A percentile compares a stretch with the other conserved stretches of the same genome.
Evolutionary conservation across 225 moss, liverwort and hornwort genomes (phyloP).

Genomic region (Antitrichia curtipendula): DNA sequence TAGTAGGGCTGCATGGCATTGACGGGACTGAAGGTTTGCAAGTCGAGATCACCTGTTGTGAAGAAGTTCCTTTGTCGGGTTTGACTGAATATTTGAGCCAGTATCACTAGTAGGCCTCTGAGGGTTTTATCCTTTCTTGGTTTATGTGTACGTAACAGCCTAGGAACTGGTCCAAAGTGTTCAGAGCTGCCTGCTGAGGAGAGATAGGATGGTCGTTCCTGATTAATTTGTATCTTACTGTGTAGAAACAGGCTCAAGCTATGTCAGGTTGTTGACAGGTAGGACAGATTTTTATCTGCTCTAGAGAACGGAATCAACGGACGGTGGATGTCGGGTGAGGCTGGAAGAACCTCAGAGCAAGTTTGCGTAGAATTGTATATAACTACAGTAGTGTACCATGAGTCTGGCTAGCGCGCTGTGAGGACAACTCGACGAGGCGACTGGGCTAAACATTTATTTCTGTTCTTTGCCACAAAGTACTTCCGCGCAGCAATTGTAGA

Average conservation of each 20-base stretch:
- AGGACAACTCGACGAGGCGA: conserved; percentile 13
- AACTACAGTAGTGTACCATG: conserved; percentile 51
- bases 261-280: conserved; percentile 21
- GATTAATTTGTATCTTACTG: conserved; percentile 22
- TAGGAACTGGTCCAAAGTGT: not conserved
- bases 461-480: conserved; percentile 22
- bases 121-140: not conserved
- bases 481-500: conserved; percentile 33
- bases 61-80: not conserved
- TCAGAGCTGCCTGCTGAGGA: not conserved
- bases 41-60: not conserved
- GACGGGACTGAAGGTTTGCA: conserved; percentile 9
- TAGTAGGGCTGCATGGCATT: not conserved
- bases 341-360: conserved; percentile 15
- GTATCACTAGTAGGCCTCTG: not conserved
- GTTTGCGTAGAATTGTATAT: conserved; percentile 43
- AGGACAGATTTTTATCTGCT: conserved; percentile 14
- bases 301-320: not conserved
- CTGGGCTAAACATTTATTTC: conserved; percentile 24
- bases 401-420: conserved; percentile 12
- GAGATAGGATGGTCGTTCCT: not conserved
- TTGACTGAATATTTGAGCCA: conserved; percentile 3
- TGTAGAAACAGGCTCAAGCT: conserved; percentile 41
- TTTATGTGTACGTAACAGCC: not conserved
- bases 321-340: conserved; percentile 6